Percentiles rank a stretch among this genome's conserved stretches.
These are phyloP conservation scores for Phlebiopsis gigantea DNA, from an alignment of 768 basidiomycete species.

Conservation along the genomic window DNA sequence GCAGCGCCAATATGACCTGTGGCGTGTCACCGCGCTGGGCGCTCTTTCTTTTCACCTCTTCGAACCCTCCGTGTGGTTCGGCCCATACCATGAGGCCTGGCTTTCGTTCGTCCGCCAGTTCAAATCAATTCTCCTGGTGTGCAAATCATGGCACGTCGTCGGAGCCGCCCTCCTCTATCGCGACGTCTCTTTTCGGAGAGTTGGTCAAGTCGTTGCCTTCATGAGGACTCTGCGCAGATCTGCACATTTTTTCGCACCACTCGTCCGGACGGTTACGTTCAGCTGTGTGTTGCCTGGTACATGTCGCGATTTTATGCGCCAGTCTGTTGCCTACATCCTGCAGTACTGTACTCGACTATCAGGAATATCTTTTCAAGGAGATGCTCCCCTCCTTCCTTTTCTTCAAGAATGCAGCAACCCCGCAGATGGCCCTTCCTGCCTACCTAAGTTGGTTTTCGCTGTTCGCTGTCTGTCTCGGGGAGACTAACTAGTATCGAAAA, in stretches of 20 bases:
- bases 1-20: no score
- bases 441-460: not conserved
- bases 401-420: not conserved
- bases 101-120: not conserved
- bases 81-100: not conserved
- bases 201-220: not conserved
- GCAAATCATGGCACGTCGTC: not conserved
- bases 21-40: no score
- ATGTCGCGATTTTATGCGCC: not conserved
- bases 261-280: not conserved
- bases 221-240: not conserved
- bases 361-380: not conserved
- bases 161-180: not conserved
- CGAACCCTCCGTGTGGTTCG: not conserved
- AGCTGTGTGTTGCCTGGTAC: not conserved
- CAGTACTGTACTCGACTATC: not conserved
- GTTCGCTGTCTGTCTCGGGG: no score
- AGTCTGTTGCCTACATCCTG: not conserved
- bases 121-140: not conserved
- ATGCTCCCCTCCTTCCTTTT: not conserved
- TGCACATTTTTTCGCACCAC: not conserved
- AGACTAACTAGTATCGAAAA: no score
- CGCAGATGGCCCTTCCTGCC: not conserved
- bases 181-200: not conserved
- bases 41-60: not conserved